Evolutionary conservation across 192 early-diverging fungal species (phyloP), one percentile per base, ranked within the genome.

Genomic region (Chytriomyces sp.): DNA sequence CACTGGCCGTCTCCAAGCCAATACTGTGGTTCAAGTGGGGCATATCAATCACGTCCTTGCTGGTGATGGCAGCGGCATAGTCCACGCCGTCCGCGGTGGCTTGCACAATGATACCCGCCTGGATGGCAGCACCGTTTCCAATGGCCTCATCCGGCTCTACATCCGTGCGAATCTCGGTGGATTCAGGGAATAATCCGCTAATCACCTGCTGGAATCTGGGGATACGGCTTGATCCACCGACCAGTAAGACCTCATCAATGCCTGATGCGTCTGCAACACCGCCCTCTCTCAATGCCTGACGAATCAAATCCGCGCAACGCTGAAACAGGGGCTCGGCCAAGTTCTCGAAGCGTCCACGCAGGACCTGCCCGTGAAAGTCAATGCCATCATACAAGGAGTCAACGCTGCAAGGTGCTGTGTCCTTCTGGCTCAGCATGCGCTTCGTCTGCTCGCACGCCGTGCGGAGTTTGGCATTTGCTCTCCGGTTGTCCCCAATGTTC

Each of bases 131-230:
- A 19, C 96, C 96, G 72, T 84, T 81, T 22, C 93, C 88, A 54
- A 97, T 91, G 22, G 94, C 89, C 84, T 99, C 96, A 80, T 99
- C 96, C 7, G 94, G 87, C 77, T 98, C 96, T 65, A 94, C 85
- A 14, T 93, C 95, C 41, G 83, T 82, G 57, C 89, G 87, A 74
- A 98, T 82, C 36, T 89, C 84, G 55, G 86, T 81, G 59, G 88
- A 84, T 32, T 84, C 81, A 40, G 74, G 73, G 84, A 99, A 96
- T 64, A 93, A 75, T 25, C 81, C 78, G 17, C 89, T 86, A 25
- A 96, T 82, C 30, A 87, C 83, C 33, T 87, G 71, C 82, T 93
- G 90, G 82, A 96, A 90, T 73, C 90, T 87, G 69, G 95, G 94
- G 73, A 96, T 92, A 37, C 93, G 87, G 59, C 88, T 85, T 26